phyloP scores from a whole-genome alignment of 306 rosid species.

The Cucurbita moschata region DNA sequence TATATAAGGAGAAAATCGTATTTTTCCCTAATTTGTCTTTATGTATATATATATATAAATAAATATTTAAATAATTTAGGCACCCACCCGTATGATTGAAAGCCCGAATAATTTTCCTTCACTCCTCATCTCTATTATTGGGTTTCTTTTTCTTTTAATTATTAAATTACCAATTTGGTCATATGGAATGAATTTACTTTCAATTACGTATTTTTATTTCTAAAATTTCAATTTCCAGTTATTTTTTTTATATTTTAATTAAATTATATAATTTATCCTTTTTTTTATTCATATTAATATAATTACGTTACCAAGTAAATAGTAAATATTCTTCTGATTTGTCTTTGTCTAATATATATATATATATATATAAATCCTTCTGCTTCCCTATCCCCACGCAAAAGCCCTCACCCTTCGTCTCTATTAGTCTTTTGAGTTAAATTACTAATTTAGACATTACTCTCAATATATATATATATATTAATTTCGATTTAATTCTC shows the following conservation, averaged over 20 bases:
- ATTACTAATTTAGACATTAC: neutral
- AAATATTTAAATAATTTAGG: neutral
- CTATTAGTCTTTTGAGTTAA: neutral
- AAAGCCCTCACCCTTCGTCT: neutral
- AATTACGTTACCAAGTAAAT: too few relatives aligned
- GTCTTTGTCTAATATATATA: too few relatives aligned
- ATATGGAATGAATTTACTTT: neutral
- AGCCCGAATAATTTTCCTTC: neutral
- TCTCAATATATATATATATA: too few relatives aligned
- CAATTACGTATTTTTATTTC: too few relatives aligned
- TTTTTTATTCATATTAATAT: too few relatives aligned
- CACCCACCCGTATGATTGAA: neutral
- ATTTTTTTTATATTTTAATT: too few relatives aligned
- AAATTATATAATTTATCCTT: too few relatives aligned
- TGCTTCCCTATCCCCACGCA: neutral
- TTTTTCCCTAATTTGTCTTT: neutral
- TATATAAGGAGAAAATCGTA: neutral
- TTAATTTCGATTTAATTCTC: neutral
- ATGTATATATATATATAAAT: neutral
- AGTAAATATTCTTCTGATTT: too few relatives aligned
- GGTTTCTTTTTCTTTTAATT: neutral
- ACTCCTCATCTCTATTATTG: neutral
- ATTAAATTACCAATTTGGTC: neutral
- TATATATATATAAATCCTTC: neutral
- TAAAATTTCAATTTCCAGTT: too few relatives aligned